Base-by-base conservation (phyloP, 2,329 filamentous ascomycete species). In the Podosphaera xanthii region DNA sequence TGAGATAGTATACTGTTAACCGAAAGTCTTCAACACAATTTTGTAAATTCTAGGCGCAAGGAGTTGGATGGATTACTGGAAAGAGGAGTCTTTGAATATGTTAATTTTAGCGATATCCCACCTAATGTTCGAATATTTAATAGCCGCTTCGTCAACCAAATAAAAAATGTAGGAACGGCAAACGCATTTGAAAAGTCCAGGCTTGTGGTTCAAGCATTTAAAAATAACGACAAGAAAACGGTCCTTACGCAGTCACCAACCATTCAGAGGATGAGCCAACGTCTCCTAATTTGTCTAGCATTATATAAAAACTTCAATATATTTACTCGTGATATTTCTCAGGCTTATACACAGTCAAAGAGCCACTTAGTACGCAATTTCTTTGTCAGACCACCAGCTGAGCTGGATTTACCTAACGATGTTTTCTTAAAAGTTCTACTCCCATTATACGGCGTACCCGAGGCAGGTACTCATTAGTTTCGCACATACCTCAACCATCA, bases 161-260 rank as follows among this genome's bases (percentile, higher is more conserved):
- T 62, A 1, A 64, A 64, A 33, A 56, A 62, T 36, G 14, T 46
- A 30, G 42, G 59, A 2, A 62, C 55, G 2, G 22, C n/a, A 1
- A 61, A 60, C 33, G 50, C 58, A 5, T 55, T 54, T 44, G 49
- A 59, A 36, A 59, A 59, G 44, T 59, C 7, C 6, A 22, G 35
- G 8, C 33, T 55, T 22, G 49, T 59, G 8, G 49, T 61, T n/a
- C 59, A 62, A 48, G 61, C 31, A 12, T 62, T 58, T 44, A 59
- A 61, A 38, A 60, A 62, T 5, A 44, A 63, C 49, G 4, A 36
- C 2, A 55, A 58, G 4, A 63, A 62, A 31, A 40, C 2, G 0
- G 42, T 62, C 4, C 50, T 64, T 12, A 64, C 59, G 2, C 22
- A 64, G 42, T 62, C 49, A 31, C 60, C 52, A 10, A 63, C 54